These are phyloP conservation scores for Sclerotinia subarctica DNA, from an alignment of 2,329 filamentous ascomycete genomes.

Conservation along the genomic window DNA sequence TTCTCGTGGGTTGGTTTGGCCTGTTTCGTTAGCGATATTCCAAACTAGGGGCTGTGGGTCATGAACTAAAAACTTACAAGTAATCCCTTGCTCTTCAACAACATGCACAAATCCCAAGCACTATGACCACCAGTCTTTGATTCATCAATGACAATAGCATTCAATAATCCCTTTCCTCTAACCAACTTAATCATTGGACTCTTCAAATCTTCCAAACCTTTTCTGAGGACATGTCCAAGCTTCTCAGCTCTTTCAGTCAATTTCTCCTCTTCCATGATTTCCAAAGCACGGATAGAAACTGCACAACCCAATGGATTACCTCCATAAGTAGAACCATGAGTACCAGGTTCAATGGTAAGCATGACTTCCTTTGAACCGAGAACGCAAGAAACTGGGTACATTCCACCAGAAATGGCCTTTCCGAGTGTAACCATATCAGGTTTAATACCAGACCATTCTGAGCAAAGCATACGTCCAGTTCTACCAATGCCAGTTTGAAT, in stretches of 20 bases:
- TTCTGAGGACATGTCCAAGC: conserved; percentile 79
- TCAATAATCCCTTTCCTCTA: conserved; percentile 89
- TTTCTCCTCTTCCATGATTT: conserved; percentile 88
- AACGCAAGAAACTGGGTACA: conserved; percentile 98
- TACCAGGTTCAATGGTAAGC: conserved; percentile 93
- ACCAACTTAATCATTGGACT: conserved; percentile 78
- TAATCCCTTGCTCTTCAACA: conserved; percentile 93
- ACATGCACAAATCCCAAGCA: conserved; percentile 94
- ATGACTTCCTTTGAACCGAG: conserved; percentile 86
- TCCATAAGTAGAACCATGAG: conserved; percentile 97
- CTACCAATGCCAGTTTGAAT: conserved; percentile 97
- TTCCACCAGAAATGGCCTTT: conserved; percentile 96
- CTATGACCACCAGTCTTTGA: conserved; percentile 76
- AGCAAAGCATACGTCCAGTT: conserved; percentile 90
- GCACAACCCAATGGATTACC: conserved; percentile 95
- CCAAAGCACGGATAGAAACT: conserved; percentile 89
- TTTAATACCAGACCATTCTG: conserved; percentile 92
- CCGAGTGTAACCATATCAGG: conserved; percentile 92
- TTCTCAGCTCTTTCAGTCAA: conserved; percentile 79
- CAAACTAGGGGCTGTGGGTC: too few species aligned
- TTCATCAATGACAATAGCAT: conserved; percentile 96
- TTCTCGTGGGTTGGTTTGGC: conserved; percentile 98
- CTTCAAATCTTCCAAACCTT: conserved; percentile 70
- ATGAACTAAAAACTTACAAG: conserved; percentile 58
- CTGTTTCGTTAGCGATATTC: conserved; percentile 45